These are phyloP conservation scores for Zymoseptoria pseudotritici DNA, from an alignment of 2,329 filamentous ascomycete species.

Conservation along the genomic window DNA sequence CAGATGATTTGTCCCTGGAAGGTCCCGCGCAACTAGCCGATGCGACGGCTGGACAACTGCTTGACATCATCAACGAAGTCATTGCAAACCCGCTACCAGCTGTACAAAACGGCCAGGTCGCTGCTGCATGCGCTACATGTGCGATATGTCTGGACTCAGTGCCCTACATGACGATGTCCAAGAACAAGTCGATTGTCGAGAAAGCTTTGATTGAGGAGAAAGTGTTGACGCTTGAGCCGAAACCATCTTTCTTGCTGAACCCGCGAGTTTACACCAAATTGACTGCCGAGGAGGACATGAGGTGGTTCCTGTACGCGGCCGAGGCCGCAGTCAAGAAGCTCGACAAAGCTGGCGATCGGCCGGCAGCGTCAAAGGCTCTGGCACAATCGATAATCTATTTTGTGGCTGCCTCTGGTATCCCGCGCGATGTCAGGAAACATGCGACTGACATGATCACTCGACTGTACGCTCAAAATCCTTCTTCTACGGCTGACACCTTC, in stretches of 20 bases:
- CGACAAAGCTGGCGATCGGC: slow-evolving; percentile 33
- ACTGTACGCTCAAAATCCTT: slow-evolving; percentile 56
- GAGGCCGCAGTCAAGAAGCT: slow-evolving; percentile 45
- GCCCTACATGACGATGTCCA: slow-evolving; percentile 44
- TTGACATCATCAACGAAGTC: slow-evolving; percentile 71
- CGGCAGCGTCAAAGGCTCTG: slow-evolving; percentile 46
- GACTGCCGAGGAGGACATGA: slow-evolving; percentile 63
- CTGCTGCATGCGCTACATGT: slow-evolving; percentile 66
- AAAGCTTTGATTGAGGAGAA: slow-evolving; percentile 58
- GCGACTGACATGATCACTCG: slow-evolving; percentile 54
- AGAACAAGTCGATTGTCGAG: slow-evolving; percentile 51
- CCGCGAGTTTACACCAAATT: slow-evolving; percentile 79
- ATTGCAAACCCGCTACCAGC: slow-evolving; percentile 68
- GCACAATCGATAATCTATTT: slow-evolving; percentile 77
- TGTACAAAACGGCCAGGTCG: slow-evolving; percentile 74
- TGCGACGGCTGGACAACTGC: slow-evolving; percentile 47
- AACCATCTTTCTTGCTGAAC: slow-evolving; percentile 81
- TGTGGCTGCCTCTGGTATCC: slow-evolving; percentile 56
- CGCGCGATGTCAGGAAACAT: slow-evolving; percentile 57
- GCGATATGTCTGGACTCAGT: slow-evolving; percentile 54
- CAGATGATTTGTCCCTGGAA: slow-evolving; percentile 42
- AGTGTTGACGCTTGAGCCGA: slow-evolving; percentile 63
- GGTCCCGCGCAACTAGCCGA: slow-evolving; percentile 42
- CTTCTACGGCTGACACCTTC: slow-evolving; percentile 50
- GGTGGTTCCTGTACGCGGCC: slow-evolving; percentile 68